Evolutionary conservation across 2,329 filamentous ascomycete genomes (phyloP).

Genomic region (Fusarium albosuccineum): DNA sequence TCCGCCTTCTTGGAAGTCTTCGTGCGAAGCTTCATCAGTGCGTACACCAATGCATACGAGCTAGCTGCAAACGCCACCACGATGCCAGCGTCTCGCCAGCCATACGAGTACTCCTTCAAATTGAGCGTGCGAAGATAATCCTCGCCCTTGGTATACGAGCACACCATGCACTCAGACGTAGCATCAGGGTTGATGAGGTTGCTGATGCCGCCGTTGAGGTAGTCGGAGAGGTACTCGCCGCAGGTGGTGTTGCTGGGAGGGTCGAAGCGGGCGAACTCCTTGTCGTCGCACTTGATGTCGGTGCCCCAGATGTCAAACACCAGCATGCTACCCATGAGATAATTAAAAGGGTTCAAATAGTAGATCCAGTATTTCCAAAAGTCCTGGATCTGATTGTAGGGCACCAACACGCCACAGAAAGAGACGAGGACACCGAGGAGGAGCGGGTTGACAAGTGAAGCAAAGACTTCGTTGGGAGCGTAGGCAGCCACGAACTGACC

Average conservation of each 20-base stretch:
- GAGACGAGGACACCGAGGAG: slow-evolving; percentile 70
- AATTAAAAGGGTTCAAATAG: slow-evolving; percentile 72
- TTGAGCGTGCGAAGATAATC: slow-evolving; percentile 73
- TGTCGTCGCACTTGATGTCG: slow-evolving; percentile 59
- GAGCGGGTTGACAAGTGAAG: slow-evolving; percentile 68
- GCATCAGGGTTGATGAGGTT: slow-evolving; percentile 73
- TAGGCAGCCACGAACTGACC: slow-evolving; percentile 75
- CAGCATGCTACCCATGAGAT: slow-evolving; percentile 69
- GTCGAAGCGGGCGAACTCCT: slow-evolving; percentile 65
- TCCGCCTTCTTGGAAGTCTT: slow-evolving; percentile 63
- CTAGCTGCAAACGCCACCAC: slow-evolving; percentile 67
- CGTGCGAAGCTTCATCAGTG: slow-evolving; percentile 62
- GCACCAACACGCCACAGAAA: slow-evolving; percentile 82
- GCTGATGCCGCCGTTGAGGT: slow-evolving; percentile 58
- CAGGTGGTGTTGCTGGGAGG: slow-evolving; percentile 68
- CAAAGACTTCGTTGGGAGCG: slow-evolving; percentile 71
- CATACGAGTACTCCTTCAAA: slow-evolving; percentile 70
- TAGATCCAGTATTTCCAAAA: slow-evolving; percentile 80
- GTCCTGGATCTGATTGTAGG: slow-evolving; percentile 69
- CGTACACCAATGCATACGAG: slow-evolving; percentile 63
- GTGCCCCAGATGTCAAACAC: slow-evolving; percentile 63
- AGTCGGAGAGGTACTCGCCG: slow-evolving; percentile 66
- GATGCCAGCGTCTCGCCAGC: slow-evolving; percentile 75
- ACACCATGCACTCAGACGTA: slow-evolving; percentile 68
- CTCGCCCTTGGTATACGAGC: slow-evolving; percentile 67